phyloP scores from a whole-genome alignment of 2,329 filamentous ascomycete species.

The Thermothelomyces thermophilus region DNA sequence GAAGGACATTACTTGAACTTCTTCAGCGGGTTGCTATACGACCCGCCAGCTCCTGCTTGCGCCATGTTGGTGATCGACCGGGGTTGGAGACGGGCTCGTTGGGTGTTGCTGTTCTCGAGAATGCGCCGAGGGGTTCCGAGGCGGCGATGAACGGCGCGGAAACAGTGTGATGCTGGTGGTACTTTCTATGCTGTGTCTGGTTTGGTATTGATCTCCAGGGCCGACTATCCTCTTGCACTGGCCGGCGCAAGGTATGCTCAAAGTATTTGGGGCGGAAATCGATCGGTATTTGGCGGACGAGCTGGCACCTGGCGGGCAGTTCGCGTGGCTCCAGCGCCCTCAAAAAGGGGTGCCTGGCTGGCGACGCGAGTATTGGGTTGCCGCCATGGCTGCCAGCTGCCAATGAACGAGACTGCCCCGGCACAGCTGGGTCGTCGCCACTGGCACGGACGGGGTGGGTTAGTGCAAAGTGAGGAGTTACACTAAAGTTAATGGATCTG shows the following conservation, averaged over 20 bases:
- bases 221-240: slow-evolving; percentile 5
- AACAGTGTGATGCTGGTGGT: not conserved
- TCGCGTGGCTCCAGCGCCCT: not conserved
- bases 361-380: slow-evolving; percentile 16
- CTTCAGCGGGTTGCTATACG: slow-evolving; percentile 98
- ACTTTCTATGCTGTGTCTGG: not conserved
- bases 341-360: slow-evolving; percentile 12
- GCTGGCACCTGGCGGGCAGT: slow-evolving; percentile 8
- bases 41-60: slow-evolving; percentile 63
- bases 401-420: not conserved
- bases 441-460: no score
- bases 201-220: not conserved
- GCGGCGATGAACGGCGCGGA: not conserved
- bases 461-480: no score
- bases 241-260: slow-evolving; percentile 5
- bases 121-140: slow-evolving; percentile 18
- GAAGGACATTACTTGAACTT: slow-evolving; percentile 80
- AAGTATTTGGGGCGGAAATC: slow-evolving; percentile 4
- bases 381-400: slow-evolving; percentile 18
- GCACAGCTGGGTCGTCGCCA: slow-evolving; percentile 8
- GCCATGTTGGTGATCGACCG: slow-evolving; percentile 64
- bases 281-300: slow-evolving; percentile 3
- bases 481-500: no score
- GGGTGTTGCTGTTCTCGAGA: slow-evolving; percentile 11
- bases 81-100: not conserved